Base-by-base conservation (phyloP, 2,329 filamentous ascomycete species). In the Chaetothyriales sp. region DNA sequence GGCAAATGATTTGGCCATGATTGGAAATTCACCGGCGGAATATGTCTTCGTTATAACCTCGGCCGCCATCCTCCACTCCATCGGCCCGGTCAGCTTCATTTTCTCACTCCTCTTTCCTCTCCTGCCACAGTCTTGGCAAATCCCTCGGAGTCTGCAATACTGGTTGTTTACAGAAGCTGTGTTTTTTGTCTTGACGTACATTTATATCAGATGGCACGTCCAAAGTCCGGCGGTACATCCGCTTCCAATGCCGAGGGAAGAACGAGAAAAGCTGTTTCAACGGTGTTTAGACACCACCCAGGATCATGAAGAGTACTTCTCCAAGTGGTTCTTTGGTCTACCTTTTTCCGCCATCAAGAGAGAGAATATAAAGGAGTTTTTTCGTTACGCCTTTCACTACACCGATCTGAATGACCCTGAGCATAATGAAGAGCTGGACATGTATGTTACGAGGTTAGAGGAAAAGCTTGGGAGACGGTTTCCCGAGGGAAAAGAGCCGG, bases 351-450 rank as follows among this genome's bases (percentile, higher is more conserved):
- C 81, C 32, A 78, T 86, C 50, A 70, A 73, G 44, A 69, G 75
- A n/a, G 80, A 84, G n/a, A 84, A 86, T 59, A 65, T 85, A 49
- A 73, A 72, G 56, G 78, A 83, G 54, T 85, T 84, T 57, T 63
- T 83, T 19, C 68, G 76, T 7, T 86, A 83, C 83, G 80, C 77
- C 1, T 79, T 86, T 59, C 77, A 82, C 53, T 79, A 81, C 54
- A 50, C 48, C 19, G 52, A 36, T 36, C 43, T 46, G 18, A 45
- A 44, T 25, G 50, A 54, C 25, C 51, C 53, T 26, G 67, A 70
- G 18, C 64, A 76, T 46, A 68, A 77, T 9, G 72, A 74, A 20
- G 74, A 79, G 63, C 60, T 82, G 45, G 73, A 80, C 39, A 70
- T 70, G 51, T 80, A 80, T 60, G 65, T 74, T n/a, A 60, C 64